Base-by-base conservation (phyloP, 1,284 basidiomycete genomes). In the Schizopora paradoxa region DNA sequence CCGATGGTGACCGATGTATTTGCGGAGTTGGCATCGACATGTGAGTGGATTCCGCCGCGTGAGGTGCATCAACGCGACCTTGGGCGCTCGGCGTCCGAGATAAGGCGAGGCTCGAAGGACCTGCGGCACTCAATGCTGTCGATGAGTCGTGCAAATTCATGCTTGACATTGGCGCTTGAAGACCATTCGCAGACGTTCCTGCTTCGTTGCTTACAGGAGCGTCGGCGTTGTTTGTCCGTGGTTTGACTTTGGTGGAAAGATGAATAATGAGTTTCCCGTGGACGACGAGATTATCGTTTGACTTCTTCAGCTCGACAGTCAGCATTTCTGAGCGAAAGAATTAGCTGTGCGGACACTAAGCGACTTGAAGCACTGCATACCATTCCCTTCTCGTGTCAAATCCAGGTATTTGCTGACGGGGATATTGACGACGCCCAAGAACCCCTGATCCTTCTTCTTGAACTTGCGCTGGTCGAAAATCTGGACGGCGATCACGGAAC, bases 391-490 rank as follows among this genome's bases (percentile, higher is more conserved):
- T 13, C 92, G 67, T 52, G 91, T 88, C 31, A 95, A 73, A 63
- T 95, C 92, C 42, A 96, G 70, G n/a, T 88, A 85, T 64, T 93
- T 88, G 54, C 85, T 80, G 50, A 96, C 89, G 54, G 82, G 79
- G 57, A 97, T 78, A 62, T 95, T 95, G 60, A 96, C 91, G 22
- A 94, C 91, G 43, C 92, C 92, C 38, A 97, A 72, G 66, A 96
- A 96, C 4, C 92, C 92, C 62, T 96, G 92, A 65, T 96, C 91
- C 65, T 84, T 84, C 66, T 89, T 77, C 72, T 95, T 96, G 71
- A 96, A 96, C 68, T 95, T 96, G 65, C 91, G 85, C 68, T 96
- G 93, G 66, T 97, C 93, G 58, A 96, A 96, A 59, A 96, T 92
- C 66, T 97, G 93, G 2, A 97, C 90, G 3, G 90, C 88, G 34